Evolutionary conservation across 2,329 filamentous ascomycete species (phyloP), one percentile per base, ranked within the genome.

Genomic region (Colletotrichum liriopes): DNA sequence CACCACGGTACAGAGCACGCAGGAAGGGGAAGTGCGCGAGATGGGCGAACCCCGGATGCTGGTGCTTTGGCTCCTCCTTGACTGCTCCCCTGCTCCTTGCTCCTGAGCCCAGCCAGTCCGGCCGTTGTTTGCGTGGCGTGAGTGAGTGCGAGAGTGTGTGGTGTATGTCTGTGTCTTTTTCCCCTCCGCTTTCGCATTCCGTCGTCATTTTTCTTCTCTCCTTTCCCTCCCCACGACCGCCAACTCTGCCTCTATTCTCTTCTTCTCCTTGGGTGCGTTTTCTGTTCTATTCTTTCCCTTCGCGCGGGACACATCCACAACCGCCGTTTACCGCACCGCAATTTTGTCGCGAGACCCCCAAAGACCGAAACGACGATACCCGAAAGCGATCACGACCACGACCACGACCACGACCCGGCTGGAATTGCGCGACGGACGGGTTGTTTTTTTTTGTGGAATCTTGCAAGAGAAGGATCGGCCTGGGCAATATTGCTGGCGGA

Each of bases 391-490:
- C 23, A 26, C 37, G 20, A 65, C 47, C 52, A 64, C 65, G 54
- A 45, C 14, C 7, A 45, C 35, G 26, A 43, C 35, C 12, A 20
- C 9, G 4, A 39, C 23, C 37, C 12, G 32, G 45, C 47, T 64
- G 45, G 60, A 60, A 59, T 65, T 65, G 54, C 54, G 41, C 49
- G 54, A 39, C 65, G 37, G 32, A 23, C 70, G 14, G 18, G 5
- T 55, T 55, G 43, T 39, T 49, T 60, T 55, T 55, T 47, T 41
- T 54, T 55, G 70, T 65, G 66, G 59, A 69, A 70, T 61, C 45
- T 69, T 63, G 51, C 55, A 65, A 72, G 66, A 72, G 65, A 41
- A 72, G 65, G 70, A 72, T 70, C 65, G 60, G 32, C 66, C 65
- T 60, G 39, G 45, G 59, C 35, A 41, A 68, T 45, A 65, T 65